These are phyloP conservation scores for Phytophthora multivora DNA, from an alignment of 352 stramenopile genomes.

Conservation along the genomic window DNA sequence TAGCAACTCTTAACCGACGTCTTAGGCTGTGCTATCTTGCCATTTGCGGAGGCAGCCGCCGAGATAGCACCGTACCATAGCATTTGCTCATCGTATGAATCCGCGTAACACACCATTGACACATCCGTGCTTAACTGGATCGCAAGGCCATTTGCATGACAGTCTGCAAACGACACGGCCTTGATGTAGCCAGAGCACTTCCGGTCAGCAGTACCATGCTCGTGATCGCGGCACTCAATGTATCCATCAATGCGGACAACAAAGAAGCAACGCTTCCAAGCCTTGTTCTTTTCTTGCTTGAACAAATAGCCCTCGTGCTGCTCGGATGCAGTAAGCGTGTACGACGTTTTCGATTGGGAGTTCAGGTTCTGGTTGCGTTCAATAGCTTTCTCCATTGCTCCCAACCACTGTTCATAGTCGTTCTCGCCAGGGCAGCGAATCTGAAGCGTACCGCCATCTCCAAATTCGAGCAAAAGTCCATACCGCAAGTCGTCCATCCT, in stretches of 20 bases:
- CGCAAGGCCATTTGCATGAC: slow-evolving; percentile 67
- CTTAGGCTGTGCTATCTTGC: slow-evolving; percentile 38
- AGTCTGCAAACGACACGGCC: slow-evolving; percentile 71
- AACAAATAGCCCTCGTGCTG: slow-evolving; percentile 75
- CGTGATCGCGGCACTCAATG: slow-evolving; percentile 64
- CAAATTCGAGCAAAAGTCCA: slow-evolving; percentile 63
- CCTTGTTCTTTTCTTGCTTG: slow-evolving; percentile 62
- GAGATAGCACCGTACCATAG: slow-evolving; percentile 83
- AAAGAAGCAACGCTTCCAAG: slow-evolving; percentile 68
- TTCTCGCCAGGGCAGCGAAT: slow-evolving; percentile 50
- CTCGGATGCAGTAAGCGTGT: slow-evolving; percentile 65
- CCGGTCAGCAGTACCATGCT: slow-evolving; percentile 44
- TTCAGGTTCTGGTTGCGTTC: slow-evolving; percentile 57
- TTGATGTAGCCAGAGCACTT: slow-evolving; percentile 71
- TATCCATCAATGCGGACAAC: slow-evolving; percentile 73
- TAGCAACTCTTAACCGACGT: slow-evolving; percentile 76
- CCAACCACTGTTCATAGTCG: slow-evolving; percentile 62
- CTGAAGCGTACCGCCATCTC: slow-evolving; percentile 43
- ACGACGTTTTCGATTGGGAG: slow-evolving; percentile 70
- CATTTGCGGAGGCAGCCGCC: slow-evolving; percentile 55
- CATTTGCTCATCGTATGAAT: slow-evolving; percentile 84
- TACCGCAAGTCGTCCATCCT: slow-evolving; percentile 50
- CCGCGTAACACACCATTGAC: slow-evolving; percentile 75
- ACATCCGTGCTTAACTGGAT: slow-evolving; percentile 71
- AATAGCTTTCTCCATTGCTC: slow-evolving; percentile 51